Conservation (phyloP, 139 green algal genomes). For the Eudorina sp. region DNA sequence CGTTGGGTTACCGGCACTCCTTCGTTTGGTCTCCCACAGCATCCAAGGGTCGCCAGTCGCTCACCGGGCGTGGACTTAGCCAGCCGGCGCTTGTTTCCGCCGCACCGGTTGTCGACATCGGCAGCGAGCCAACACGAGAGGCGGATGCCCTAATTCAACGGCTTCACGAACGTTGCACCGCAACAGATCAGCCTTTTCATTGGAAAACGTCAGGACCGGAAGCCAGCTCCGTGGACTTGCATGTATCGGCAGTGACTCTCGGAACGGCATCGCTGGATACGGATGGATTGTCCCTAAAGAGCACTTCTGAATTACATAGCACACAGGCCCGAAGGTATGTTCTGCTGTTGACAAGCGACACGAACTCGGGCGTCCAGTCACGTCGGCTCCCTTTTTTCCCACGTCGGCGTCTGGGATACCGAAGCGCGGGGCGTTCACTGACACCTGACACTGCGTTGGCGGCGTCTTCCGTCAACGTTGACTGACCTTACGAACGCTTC, state of each 20-base stretch:
- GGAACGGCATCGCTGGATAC: not conserved
- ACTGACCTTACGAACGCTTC: too few species aligned
- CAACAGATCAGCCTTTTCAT: slow-evolving; percentile 16
- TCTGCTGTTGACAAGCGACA: not conserved
- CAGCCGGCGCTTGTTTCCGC: not conserved
- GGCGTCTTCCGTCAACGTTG: too few species aligned
- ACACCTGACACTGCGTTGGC: too few species aligned
- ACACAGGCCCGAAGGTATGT: not conserved
- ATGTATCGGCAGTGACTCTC: not conserved
- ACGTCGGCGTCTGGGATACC: too few species aligned
- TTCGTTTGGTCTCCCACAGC: not conserved
- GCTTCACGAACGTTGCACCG: slow-evolving; percentile 32
- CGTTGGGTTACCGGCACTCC: not conserved
- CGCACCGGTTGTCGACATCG: slow-evolving; percentile 4
- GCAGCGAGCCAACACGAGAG: not conserved
- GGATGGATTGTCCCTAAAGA: not conserved
- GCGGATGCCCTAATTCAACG: not conserved
- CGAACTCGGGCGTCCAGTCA: not conserved
- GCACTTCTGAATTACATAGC: not conserved
- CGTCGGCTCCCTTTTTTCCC: too few species aligned
- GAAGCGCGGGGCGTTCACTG: too few species aligned
- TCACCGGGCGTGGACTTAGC: not conserved
- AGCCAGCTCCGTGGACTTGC: not conserved
- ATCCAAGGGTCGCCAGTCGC: not conserved
- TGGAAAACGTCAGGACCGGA: not conserved